A percentile compares a stretch with the other conserved stretches of the same genome.
phyloP scores from a whole-genome alignment of 208 protist genomes.

The Acanthamoeba rhysodes region DNA sequence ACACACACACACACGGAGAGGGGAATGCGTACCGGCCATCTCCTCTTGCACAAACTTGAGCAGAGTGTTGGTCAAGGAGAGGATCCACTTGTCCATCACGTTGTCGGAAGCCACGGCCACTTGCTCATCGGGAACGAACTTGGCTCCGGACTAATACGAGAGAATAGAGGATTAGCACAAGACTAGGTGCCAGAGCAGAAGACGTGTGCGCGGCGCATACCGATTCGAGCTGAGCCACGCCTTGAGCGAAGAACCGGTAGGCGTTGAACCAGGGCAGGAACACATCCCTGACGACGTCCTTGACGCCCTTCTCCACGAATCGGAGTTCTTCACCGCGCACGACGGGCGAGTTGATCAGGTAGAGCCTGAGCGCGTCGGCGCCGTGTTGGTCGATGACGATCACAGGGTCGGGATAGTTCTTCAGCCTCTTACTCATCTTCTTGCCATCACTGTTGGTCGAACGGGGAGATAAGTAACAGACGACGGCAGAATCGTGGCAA shows the following conservation, averaged over 20 bases:
- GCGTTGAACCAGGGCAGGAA: conserved; percentile 99
- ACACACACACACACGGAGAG: background rate
- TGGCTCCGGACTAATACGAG: background rate
- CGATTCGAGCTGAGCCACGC: conserved; percentile 92
- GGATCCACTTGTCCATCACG: conserved; percentile 99
- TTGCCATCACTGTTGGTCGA: conserved; percentile 91
- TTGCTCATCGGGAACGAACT: background rate
- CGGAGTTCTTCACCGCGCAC: conserved; percentile 98
- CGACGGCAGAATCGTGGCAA: background rate
- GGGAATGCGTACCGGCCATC: conserved; percentile 92
- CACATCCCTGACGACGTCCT: conserved; percentile 97
- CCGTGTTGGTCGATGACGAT: conserved; percentile 97
- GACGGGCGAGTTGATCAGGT: conserved; percentile 99
- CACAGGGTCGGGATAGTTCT: conserved; percentile 99
- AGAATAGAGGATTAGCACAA: background rate
- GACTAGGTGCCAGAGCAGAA: background rate
- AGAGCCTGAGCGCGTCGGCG: conserved; percentile 99
- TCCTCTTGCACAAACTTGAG: conserved; percentile 96
- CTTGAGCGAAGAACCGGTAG: conserved; percentile 98
- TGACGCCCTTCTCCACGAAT: conserved; percentile 95
- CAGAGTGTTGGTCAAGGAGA: conserved; percentile 95
- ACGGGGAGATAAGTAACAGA: conserved; percentile 7
- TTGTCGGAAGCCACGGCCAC: conserved; percentile 89
- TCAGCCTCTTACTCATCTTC: conserved; percentile 99
- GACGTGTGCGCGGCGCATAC: conserved; percentile 88